Evolutionary conservation across 768 basidiomycete species (phyloP), one percentile per base, ranked within the genome.

Genomic region (Suillus alpinus): DNA sequence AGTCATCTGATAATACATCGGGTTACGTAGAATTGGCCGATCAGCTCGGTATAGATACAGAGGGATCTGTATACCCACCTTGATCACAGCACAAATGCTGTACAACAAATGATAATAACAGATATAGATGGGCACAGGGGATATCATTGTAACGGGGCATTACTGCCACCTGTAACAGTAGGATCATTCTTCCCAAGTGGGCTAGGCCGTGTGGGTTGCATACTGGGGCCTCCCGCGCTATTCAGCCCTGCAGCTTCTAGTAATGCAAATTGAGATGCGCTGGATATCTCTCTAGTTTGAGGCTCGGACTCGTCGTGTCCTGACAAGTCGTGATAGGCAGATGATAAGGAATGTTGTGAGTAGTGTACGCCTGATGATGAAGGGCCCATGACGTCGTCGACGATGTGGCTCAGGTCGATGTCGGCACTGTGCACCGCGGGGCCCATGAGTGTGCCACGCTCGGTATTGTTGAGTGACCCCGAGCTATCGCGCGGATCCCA

Each of bases 321-420:
- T 0, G 65, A 66, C 16, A 34, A 34, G 36, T 56, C 70, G 2
- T 63, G 60, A 39, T 68, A 34, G 10, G 66, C 40, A 23, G 71
- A 73, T 2, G 72, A 61, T 8, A 73, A 50, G 9, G 72, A 72
- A 26, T 57, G 61, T 23, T 64, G 61, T 18, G 72, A 68, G 23
- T 57, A 73, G 57, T 72, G 72, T 0, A 1, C 58, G 0, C 56
- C 62, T 14, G 23, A 3, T 0, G 52, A 0, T 0, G 71, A 49
- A 4, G 79, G 77, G 2, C 82, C 82, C 82, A 83, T 83, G 1
- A 83, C 76, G 52, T 81, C 77, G 58, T 81, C 76, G 9, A 83
- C 77, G 51, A 83, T 81, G 9, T 65, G 71, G n/a, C 70, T 57
- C 9, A 81, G 60, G 31, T 78, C 73, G 29, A 75, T 13, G 2